Percentiles rank a stretch among this genome's conserved stretches.
These are phyloP conservation scores for Diaporthe citrichinensis DNA, from an alignment of 2,329 filamentous ascomycete species.

Conservation along the genomic window DNA sequence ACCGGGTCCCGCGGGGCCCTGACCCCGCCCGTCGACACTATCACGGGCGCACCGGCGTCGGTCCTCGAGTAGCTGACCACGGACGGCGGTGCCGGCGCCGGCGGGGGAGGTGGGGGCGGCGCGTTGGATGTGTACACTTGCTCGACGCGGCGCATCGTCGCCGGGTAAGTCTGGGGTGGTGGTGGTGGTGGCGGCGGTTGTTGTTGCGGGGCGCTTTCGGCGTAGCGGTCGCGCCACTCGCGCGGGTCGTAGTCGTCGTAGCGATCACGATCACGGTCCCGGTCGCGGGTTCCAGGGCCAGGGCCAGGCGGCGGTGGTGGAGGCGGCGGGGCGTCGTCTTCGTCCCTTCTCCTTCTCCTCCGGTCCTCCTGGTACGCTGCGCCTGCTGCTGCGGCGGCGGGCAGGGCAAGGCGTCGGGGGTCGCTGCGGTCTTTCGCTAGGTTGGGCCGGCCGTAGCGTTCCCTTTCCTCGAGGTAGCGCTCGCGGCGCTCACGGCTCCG, in stretches of 20 bases:
- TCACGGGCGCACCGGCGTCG: not conserved
- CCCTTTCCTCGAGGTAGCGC: slow-evolving; percentile 32
- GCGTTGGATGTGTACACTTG: not conserved
- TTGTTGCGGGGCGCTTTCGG: not conserved
- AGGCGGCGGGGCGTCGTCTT: not conserved
- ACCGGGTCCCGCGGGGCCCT: not conserved
- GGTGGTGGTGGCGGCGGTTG: not conserved
- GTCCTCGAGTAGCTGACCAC: slow-evolving; percentile 20
- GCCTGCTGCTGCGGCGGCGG: slow-evolving; percentile 21
- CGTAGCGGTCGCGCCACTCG: slow-evolving; percentile 30
- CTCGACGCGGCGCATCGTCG: slow-evolving; percentile 27
- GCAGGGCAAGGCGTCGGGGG: not conserved
- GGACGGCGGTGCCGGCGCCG: slow-evolving; percentile 27
- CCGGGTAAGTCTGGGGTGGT: not conserved
- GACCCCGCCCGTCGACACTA: slow-evolving; percentile 10
- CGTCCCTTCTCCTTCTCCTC: slow-evolving; percentile 4
- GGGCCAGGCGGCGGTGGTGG: not conserved
- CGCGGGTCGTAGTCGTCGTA: slow-evolving; percentile 34
- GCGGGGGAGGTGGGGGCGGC: slow-evolving; percentile 7
- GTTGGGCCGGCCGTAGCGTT: slow-evolving; percentile 13
- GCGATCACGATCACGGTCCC: not conserved
- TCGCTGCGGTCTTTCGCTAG: not conserved
- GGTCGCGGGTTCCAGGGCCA: not conserved
- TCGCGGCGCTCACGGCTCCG: slow-evolving; percentile 27
- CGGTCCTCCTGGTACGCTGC: slow-evolving; percentile 25